Evolutionary conservation across 1,284 basidiomycete genomes (phyloP).

Genomic region (Neonothopanus nambi): DNA sequence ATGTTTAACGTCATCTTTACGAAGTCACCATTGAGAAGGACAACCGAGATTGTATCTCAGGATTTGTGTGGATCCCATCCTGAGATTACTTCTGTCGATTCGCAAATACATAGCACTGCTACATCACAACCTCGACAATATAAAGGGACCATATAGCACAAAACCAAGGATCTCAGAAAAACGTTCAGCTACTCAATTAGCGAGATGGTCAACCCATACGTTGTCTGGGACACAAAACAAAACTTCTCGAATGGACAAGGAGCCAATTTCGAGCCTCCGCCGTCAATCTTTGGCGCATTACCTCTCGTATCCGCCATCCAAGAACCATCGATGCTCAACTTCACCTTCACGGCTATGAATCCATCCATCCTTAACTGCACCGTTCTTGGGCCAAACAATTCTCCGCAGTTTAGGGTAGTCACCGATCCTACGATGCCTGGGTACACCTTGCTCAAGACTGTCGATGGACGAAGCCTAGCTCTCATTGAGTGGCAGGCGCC

Average conservation of each 20-base stretch:
- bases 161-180: background rate
- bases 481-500: constrained; percentile 47
- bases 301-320: background rate
- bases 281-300: constrained; percentile 13
- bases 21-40: no score
- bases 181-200: background rate
- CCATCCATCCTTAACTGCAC: constrained; percentile 43
- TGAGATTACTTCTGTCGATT: no score
- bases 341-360: constrained; percentile 42
- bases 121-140: no score
- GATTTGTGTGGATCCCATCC: no score
- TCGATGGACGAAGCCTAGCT: constrained; percentile 39
- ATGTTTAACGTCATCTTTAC: no score
- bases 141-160: no score
- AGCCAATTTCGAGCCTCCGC: background rate
- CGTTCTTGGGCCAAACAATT: constrained; percentile 41
- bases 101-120: no score
- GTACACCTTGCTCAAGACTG: constrained; percentile 44
- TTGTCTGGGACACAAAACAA: background rate
- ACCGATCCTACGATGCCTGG: constrained; percentile 40
- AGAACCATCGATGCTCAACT: constrained; percentile 23
- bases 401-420: constrained; percentile 30
- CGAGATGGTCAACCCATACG: constrained; percentile 5
- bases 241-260: background rate
- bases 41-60: no score